A percentile compares a stretch with the other conserved stretches of the same genome.
phyloP scores from a whole-genome alignment of 2,329 filamentous ascomycete genomes.

The Xylaria sp. region DNA sequence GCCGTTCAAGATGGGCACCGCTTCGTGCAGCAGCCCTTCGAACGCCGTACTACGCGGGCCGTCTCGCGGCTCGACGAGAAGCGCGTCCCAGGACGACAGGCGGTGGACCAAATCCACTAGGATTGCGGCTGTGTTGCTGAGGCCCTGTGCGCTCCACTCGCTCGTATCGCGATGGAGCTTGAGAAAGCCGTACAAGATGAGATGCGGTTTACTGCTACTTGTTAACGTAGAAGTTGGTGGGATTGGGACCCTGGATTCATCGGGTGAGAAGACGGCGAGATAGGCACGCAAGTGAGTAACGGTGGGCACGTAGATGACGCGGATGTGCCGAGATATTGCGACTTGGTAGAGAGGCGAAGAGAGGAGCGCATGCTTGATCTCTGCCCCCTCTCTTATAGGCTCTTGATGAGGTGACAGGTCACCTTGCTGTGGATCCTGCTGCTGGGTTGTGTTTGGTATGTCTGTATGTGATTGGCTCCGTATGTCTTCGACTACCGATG shows the following conservation, averaged over 20 bases:
- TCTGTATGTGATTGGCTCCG: conserved; percentile 16
- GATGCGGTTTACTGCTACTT: conserved; percentile 44
- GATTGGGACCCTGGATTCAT: conserved; percentile 44
- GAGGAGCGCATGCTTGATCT: conserved; percentile 52
- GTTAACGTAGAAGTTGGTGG: conserved; percentile 35
- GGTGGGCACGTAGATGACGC: conserved; percentile 74
- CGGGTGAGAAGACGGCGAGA: conserved; percentile 61
- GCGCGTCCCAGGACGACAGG: conserved; percentile 49
- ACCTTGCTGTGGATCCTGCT: conserved; percentile 19
- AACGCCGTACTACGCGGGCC: conserved; percentile 28
- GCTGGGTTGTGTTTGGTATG: conserved; percentile 15
- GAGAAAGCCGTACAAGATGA: conserved; percentile 70
- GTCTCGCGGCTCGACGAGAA: conserved; percentile 54
- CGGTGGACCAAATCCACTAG: conserved; percentile 65
- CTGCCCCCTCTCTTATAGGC: background rate
- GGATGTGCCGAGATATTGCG: conserved; percentile 70
- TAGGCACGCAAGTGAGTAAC: conserved; percentile 79
- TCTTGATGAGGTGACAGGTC: conserved; percentile 4
- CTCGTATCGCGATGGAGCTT: conserved; percentile 69
- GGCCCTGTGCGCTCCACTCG: conserved; percentile 77
- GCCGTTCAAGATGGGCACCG: conserved; percentile 67
- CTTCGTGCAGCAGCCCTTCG: conserved; percentile 52
- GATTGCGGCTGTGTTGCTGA: conserved; percentile 65
- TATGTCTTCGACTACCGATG: conserved; percentile 59
- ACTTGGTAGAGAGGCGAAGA: conserved; percentile 71